Base-by-base conservation (phyloP, 2,329 filamentous ascomycete species). In the Drechslerella stenobrocha region DNA sequence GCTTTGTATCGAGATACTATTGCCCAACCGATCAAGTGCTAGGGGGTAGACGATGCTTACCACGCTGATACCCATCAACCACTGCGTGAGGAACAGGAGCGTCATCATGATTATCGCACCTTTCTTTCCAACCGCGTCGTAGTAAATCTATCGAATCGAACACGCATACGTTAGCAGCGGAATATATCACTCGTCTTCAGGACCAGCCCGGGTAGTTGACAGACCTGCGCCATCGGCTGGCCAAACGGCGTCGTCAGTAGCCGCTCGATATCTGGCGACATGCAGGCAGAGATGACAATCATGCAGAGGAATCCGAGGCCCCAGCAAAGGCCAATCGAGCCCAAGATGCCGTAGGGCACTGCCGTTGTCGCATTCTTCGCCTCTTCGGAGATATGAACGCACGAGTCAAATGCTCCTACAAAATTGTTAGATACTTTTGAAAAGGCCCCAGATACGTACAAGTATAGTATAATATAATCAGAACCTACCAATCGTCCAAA, bases 321-420 rank as follows among this genome's bases (percentile, higher is more conserved):
- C 80, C 81, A 82, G 73, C 80, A 80, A 72, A 79, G 77, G 30
- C 81, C 82, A 44, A 82, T 80, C 0, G 81, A 81, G 74, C 82
- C 82, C 11, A 85, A 73, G 52, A 85, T 85, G 0, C 83, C 83
- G 51, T 82, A 78, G 0, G 83, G 83, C 0, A 84, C 83, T 0
- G 82, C 82, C 53, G 79, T 81, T 2, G 81, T 80, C 1, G 83
- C 83, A 74, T 86, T 83, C 42, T 80, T 76, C 0, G 83, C 83
- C 73, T 85, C 83, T 74, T 85, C 83, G 40, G 79, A 81, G 78
- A 85, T 83, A 70, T 84, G 81, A 5, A 82, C 81, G 56, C 81
- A 84, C 1, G 79, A 80, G 71, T 84, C 82, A 18, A 66, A 58
- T 18, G n/a, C 37, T 20, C 9, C 37, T 42, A 42, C 18, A 42